Evolutionary conservation across 768 basidiomycete species (phyloP).

Genomic region (Astraeus odoratus): DNA sequence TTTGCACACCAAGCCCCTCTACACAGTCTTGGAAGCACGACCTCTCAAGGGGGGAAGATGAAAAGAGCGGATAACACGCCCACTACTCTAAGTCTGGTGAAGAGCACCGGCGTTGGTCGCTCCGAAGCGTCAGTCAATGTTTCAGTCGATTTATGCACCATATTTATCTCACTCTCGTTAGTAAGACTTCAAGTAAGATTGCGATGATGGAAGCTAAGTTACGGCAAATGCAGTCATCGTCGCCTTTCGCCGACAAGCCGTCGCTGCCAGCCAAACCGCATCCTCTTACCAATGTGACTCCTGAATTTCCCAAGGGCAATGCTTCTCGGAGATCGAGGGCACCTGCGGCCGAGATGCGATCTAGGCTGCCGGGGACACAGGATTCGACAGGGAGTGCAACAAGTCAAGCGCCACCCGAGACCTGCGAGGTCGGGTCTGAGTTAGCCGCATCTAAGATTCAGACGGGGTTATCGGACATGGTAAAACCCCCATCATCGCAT

Average conservation of each 20-base stretch:
- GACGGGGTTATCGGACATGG: slow-evolving; percentile 11
- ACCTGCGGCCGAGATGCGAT: neutral
- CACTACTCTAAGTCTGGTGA: slow-evolving; percentile 84
- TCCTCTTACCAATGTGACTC: neutral
- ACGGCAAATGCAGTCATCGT: slow-evolving; percentile 55
- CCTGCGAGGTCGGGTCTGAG: neutral
- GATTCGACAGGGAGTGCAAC: neutral
- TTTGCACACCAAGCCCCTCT: slow-evolving; percentile 79
- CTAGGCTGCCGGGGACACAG: neutral
- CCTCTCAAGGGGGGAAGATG: slow-evolving; percentile 30
- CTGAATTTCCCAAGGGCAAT: neutral
- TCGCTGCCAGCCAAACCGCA: slow-evolving; percentile 18
- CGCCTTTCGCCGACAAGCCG: slow-evolving; percentile 14
- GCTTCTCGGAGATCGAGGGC: neutral
- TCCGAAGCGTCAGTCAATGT: slow-evolving; percentile 38
- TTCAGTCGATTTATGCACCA: neutral
- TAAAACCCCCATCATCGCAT: slow-evolving; percentile 8
- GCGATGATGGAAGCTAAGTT: slow-evolving; percentile 96
- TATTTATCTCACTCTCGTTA: slow-evolving; percentile 8
- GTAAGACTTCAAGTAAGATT: slow-evolving; percentile 82
- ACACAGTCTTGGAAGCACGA: slow-evolving; percentile 20
- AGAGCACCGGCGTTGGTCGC: slow-evolving; percentile 51
- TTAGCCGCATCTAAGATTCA: neutral
- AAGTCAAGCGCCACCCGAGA: neutral
- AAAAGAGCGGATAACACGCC: slow-evolving; percentile 57